These are phyloP conservation scores for Knoxdaviesia capensis DNA, from an alignment of 2,329 filamentous ascomycete genomes.

Conservation along the genomic window DNA sequence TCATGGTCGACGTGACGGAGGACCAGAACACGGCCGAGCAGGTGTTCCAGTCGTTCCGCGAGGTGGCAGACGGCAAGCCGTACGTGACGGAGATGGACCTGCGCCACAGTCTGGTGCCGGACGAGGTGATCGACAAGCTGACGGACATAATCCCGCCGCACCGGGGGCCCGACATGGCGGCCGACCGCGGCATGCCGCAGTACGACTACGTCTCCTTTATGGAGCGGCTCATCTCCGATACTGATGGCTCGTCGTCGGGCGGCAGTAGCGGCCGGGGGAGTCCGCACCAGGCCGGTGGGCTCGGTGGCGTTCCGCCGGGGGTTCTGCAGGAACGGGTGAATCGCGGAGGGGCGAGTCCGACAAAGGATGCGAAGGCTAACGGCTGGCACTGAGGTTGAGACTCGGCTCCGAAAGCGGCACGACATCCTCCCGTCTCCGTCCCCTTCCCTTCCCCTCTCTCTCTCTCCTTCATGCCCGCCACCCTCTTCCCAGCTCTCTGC, in stretches of 20 bases:
- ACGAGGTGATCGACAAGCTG: conserved; percentile 90
- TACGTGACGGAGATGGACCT: conserved; percentile 98
- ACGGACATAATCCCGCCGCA: conserved; percentile 72
- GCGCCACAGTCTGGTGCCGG: conserved; percentile 81
- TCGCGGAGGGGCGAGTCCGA: conserved; percentile 5
- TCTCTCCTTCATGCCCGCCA: not conserved
- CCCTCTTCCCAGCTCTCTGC: not conserved
- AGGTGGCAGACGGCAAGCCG: conserved; percentile 95
- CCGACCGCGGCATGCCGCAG: conserved; percentile 68
- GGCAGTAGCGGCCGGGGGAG: too few relatives aligned
- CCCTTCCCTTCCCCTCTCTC: too few relatives aligned
- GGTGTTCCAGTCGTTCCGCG: conserved; percentile 92
- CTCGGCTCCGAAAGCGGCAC: too few relatives aligned
- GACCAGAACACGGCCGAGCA: conserved; percentile 98
- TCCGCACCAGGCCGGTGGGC: too few relatives aligned
- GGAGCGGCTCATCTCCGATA: conserved; percentile 54
- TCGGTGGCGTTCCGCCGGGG: not conserved
- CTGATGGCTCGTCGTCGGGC: too few relatives aligned
- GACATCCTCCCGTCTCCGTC: not conserved
- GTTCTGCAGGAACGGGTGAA: conserved; percentile 3
- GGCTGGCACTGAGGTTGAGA: not conserved
- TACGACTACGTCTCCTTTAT: conserved; percentile 97
- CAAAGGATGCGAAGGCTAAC: conserved; percentile 5
- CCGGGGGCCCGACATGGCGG: conserved; percentile 64
- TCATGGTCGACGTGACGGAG: conserved; percentile 98